Evolutionary conservation across 129 eudicot genomes (phyloP).

Genomic region (Logfia minima): DNA sequence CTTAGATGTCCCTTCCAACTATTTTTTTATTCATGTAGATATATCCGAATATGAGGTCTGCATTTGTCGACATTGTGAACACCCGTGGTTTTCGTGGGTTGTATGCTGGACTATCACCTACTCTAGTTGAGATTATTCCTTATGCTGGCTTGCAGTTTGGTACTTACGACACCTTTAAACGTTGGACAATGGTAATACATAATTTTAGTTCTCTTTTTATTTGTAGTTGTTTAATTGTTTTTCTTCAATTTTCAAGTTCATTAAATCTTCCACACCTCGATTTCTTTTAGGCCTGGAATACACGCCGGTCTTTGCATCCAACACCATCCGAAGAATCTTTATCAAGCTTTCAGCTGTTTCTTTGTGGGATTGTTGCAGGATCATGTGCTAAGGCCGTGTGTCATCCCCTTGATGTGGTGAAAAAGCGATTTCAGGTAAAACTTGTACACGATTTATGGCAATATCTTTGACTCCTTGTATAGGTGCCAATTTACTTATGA

Average conservation of each 20-base stretch:
- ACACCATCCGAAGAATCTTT: slow-evolving; percentile 36
- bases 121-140: slow-evolving; percentile 85
- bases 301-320: slow-evolving; percentile 26
- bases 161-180: slow-evolving; percentile 88
- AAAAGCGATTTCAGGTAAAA: slow-evolving; percentile 93
- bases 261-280: neutral
- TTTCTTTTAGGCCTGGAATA: slow-evolving; percentile 63
- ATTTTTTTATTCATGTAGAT: slow-evolving; percentile 46
- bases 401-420: slow-evolving; percentile 95
- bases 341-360: slow-evolving; percentile 85
- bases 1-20: neutral
- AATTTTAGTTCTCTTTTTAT: neutral
- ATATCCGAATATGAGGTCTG: slow-evolving; percentile 89
- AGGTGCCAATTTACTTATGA: neutral
- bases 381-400: slow-evolving; percentile 87
- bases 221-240: neutral
- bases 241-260: neutral
- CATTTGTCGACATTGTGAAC: slow-evolving; percentile 57
- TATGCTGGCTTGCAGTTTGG: slow-evolving; percentile 98
- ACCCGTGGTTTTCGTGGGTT: slow-evolving; percentile 81
- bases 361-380: slow-evolving; percentile 90
- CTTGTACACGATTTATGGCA: neutral
- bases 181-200: slow-evolving; percentile 76
- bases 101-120: slow-evolving; percentile 87
- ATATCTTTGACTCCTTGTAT: neutral